Conservation (phyloP, 352 stramenopile species). For the Peronospora destructor region DNA sequence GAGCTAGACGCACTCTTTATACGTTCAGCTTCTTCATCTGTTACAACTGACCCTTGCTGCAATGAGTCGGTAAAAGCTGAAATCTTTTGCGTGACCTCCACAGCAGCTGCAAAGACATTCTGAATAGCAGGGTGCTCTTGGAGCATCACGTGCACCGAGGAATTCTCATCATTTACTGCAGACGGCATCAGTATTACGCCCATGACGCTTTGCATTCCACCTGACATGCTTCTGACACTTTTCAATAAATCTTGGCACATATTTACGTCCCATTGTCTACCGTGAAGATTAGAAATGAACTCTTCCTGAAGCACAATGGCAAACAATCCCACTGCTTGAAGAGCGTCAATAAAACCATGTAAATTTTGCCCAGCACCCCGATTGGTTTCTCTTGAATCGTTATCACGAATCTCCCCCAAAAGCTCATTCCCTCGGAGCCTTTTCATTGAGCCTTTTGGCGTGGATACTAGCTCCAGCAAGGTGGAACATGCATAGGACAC, state of each 20-base stretch:
- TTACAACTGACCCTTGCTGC: slow-evolving; percentile 2
- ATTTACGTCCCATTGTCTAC: slow-evolving; percentile 3
- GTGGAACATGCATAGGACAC: slow-evolving; percentile 18
- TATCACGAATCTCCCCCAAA: slow-evolving; percentile 7
- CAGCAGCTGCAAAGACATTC: slow-evolving; percentile 20
- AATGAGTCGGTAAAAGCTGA: slow-evolving; percentile 11
- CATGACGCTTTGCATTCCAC: slow-evolving; percentile 6
- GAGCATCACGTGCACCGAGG: slow-evolving; percentile 9
- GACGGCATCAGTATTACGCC: not conserved
- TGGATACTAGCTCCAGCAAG: slow-evolving; percentile 41
- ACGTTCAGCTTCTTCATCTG: slow-evolving; percentile 6
- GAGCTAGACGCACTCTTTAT: slow-evolving; percentile 12
- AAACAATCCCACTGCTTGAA: slow-evolving; percentile 26
- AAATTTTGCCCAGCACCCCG: slow-evolving; percentile 8
- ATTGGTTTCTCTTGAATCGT: slow-evolving; percentile 4
- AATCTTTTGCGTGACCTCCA: slow-evolving; percentile 22
- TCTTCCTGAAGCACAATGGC: slow-evolving; percentile 28
- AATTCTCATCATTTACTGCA: slow-evolving; percentile 1
- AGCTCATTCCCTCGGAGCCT: slow-evolving; percentile 28
- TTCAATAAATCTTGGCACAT: slow-evolving; percentile 3
- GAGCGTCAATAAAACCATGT: slow-evolving; percentile 14
- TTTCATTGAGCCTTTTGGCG: slow-evolving; percentile 49
- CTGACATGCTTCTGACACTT: slow-evolving; percentile 8
- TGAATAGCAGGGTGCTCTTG: slow-evolving; percentile 7
- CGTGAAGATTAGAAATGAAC: slow-evolving; percentile 29